phyloP scores from a whole-genome alignment of 495 filamentous ascomycete genomes.

The Penicillium robsamsonii region DNA sequence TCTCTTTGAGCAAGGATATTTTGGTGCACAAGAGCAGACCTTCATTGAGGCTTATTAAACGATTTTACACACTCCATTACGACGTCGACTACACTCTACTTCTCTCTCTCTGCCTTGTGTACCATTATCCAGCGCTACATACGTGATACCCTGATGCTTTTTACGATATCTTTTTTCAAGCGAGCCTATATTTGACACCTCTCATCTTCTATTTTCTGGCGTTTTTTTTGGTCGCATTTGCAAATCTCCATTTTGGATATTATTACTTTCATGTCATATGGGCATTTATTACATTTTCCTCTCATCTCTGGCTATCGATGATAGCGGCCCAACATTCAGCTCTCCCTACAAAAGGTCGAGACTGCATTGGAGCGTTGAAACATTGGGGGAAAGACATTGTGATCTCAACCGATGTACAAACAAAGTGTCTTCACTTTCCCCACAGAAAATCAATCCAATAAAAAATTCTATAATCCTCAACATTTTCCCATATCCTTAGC shows the following conservation, averaged over 20 bases:
- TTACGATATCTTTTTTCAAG: slow-evolving; percentile 13
- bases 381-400: slow-evolving; percentile 10
- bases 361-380: slow-evolving; percentile 16
- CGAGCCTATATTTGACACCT: slow-evolving; percentile 6
- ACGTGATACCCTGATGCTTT: slow-evolving; percentile 30
- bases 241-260: slow-evolving; percentile 13
- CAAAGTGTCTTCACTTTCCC: neutral
- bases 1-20: slow-evolving; percentile 62
- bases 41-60: slow-evolving; percentile 42
- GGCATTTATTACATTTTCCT: slow-evolving; percentile 6
- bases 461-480: neutral
- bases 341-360: slow-evolving; percentile 26
- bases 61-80: neutral
- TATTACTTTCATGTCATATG: slow-evolving; percentile 9
- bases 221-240: slow-evolving; percentile 16
- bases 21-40: slow-evolving; percentile 49
- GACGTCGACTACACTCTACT: neutral
- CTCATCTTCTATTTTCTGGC: slow-evolving; percentile 9
- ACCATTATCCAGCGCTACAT: slow-evolving; percentile 23
- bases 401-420: slow-evolving; percentile 17
- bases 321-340: slow-evolving; percentile 13
- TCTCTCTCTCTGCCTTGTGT: slow-evolving; percentile 21
- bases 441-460: slow-evolving; percentile 4
- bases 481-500: neutral
- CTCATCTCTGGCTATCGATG: slow-evolving; percentile 9